These are phyloP conservation scores for Quercus gilva DNA, from an alignment of 306 rosid genomes.

Conservation along the genomic window DNA sequence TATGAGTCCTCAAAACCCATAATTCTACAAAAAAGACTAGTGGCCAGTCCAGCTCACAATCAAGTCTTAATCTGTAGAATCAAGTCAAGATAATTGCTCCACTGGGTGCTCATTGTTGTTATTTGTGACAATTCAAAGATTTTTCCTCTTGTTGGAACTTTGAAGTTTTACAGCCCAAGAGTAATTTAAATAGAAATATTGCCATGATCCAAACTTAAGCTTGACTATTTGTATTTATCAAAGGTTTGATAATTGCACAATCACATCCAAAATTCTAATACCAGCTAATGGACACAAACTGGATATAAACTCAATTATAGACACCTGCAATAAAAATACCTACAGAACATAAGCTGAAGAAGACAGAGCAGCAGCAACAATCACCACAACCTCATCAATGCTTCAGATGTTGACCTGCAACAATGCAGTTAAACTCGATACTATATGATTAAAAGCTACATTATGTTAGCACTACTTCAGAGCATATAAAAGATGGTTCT, in stretches of 20 bases:
- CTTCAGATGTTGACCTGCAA: slow-evolving; percentile 94
- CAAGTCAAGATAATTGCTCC: background rate
- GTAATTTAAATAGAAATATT: background rate
- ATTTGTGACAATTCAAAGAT: background rate
- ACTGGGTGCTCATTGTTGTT: background rate
- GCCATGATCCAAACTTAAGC: background rate
- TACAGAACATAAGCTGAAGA: slow-evolving; percentile 98
- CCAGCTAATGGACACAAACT: slow-evolving; percentile 6
- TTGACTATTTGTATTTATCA: background rate
- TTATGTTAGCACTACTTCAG: background rate
- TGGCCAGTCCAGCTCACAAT: background rate
- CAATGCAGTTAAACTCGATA: background rate
- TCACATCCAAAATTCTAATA: background rate
- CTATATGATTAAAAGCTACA: background rate
- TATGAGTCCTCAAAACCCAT: background rate
- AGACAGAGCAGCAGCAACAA: slow-evolving; percentile 92
- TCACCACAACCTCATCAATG: slow-evolving; percentile 89
- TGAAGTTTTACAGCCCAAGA: background rate
- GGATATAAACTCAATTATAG: background rate
- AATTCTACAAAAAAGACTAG: background rate
- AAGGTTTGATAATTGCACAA: slow-evolving; percentile 7
- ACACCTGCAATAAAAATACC: slow-evolving; percentile 47
- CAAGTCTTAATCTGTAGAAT: background rate
- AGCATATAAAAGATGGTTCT: background rate
- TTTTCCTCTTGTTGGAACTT: slow-evolving; percentile 1